Conservation (phyloP, 306 rosid species). For the Prinsepia uniflora region DNA sequence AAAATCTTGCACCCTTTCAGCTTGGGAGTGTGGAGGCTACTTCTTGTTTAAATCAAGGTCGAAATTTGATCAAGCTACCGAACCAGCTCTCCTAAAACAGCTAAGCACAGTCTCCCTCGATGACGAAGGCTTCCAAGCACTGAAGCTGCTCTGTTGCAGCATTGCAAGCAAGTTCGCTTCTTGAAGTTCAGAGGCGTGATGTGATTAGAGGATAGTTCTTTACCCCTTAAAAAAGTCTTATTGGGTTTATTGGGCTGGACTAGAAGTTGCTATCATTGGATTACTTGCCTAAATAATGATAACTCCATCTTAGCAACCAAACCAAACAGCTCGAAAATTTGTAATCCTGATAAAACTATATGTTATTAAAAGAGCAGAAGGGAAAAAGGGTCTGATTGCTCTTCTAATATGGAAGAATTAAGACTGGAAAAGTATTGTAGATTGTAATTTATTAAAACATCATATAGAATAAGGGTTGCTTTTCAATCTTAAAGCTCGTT, state of each 20-base stretch:
- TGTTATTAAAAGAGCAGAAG: no score
- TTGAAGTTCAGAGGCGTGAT: slow-evolving; percentile 11
- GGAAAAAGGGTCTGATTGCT: no score
- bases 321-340: background rate
- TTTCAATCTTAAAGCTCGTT: no score
- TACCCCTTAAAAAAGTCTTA: background rate
- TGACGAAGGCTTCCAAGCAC: slow-evolving; percentile 28
- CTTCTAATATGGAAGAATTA: no score
- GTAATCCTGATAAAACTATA: background rate
- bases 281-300: background rate
- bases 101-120: slow-evolving; percentile 24
- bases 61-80: slow-evolving; percentile 34
- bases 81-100: slow-evolving; percentile 17
- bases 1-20: slow-evolving; percentile 26
- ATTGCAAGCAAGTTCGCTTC: slow-evolving; percentile 14
- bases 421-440: no score
- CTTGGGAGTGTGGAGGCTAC: slow-evolving; percentile 47
- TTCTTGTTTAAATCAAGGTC: slow-evolving; percentile 31
- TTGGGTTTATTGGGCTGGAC: background rate
- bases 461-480: no score
- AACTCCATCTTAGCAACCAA: background rate
- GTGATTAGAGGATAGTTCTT: background rate
- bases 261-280: background rate
- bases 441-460: no score
- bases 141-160: slow-evolving; percentile 33